phyloP scores from a whole-genome alignment of 345 rosid species.

The Leavenworthia alabamica region DNA sequence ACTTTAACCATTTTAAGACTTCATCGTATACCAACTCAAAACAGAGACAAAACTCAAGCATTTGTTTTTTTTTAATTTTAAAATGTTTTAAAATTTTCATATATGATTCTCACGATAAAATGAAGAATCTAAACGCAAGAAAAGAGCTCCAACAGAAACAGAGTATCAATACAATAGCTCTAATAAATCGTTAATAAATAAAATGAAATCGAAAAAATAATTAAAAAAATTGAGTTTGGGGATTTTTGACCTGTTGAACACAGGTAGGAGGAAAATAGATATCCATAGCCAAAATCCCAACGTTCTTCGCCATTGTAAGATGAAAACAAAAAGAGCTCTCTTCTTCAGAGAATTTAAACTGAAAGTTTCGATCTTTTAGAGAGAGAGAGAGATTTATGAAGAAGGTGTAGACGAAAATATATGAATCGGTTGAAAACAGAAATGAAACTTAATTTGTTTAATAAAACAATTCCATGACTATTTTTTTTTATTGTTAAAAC shows the following conservation, averaged over 20 bases:
- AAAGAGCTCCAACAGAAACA: not conserved
- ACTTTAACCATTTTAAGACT: not conserved
- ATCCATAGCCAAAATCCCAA: conserved; percentile 90
- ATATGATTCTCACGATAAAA: too few relatives aligned
- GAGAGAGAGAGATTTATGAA: conserved; percentile 17
- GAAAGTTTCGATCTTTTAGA: conserved; percentile 17
- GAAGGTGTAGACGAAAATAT: conserved; percentile 8
- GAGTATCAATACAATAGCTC: conserved; percentile 6
- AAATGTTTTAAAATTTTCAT: not conserved
- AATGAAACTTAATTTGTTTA: conserved; percentile 13
- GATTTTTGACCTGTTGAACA: conserved; percentile 74
- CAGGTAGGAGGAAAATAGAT: conserved; percentile 97
- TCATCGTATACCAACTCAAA: conserved; percentile 12
- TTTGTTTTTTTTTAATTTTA: not conserved
- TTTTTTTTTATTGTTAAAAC: not conserved
- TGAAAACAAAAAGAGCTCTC: not conserved
- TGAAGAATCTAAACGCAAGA: too few relatives aligned
- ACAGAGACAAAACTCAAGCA: conserved; percentile 5
- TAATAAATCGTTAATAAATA: not conserved
- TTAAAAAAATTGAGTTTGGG: not conserved
- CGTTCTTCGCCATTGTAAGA: conserved; percentile 78
- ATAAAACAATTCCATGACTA: too few relatives aligned
- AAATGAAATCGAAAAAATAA: not conserved
- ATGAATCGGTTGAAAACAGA: conserved; percentile 25
- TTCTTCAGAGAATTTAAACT: not conserved